A percentile compares a stretch with the other conserved stretches of the same genome.
Evolutionary conservation across 805 yeast genomes (phyloP).

Genomic region (Yarrowia osloensis): DNA sequence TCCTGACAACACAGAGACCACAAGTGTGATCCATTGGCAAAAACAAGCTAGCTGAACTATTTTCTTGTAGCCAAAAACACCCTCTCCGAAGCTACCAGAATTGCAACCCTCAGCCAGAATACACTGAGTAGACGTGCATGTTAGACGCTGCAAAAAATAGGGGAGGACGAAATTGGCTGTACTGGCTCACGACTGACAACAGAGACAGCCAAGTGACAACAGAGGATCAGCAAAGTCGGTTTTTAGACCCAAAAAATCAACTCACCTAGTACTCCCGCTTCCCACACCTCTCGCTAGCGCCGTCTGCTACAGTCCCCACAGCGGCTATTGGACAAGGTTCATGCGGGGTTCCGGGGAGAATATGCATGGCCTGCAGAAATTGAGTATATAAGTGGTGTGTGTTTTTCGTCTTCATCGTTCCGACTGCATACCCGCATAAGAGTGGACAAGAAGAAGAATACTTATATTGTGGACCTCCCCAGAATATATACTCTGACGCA

Average conservation of each 20-base stretch:
- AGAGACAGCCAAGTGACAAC: not conserved
- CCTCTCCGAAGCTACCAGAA: no score
- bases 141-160: no score
- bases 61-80: no score
- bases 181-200: no score
- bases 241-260: not conserved
- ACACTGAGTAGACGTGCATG: no score
- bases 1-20: no score
- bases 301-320: not conserved
- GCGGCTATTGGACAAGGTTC: conserved; percentile 22
- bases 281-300: not conserved
- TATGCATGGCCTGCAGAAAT: not conserved
- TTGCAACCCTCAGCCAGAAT: no score
- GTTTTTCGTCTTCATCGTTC: not conserved
- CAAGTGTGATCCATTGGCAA: no score
- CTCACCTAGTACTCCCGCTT: not conserved
- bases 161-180: no score
- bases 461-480: not conserved
- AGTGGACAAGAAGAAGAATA: not conserved
- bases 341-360: conserved; percentile 15
- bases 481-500: not conserved
- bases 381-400: not conserved
- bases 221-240: not conserved
- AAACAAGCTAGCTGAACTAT: no score
- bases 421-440: not conserved